These are phyloP conservation scores for Hemileccinum rubropunctum DNA, from an alignment of 768 basidiomycete genomes.

Conservation along the genomic window DNA sequence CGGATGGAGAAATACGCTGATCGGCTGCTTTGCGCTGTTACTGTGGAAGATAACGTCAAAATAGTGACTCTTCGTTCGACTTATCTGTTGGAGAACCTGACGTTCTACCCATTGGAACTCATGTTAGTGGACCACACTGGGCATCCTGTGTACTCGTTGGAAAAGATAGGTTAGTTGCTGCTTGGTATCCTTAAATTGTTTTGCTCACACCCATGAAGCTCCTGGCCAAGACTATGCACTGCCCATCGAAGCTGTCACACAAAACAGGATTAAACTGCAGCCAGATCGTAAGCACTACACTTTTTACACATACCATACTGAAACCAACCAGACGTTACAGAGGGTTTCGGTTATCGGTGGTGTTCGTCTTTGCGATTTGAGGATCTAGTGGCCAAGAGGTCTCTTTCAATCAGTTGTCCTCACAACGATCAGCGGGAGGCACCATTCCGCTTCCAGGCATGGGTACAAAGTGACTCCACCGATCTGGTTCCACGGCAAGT, in stretches of 20 bases:
- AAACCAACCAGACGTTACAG: constrained; percentile 38
- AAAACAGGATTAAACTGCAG: constrained; percentile 78
- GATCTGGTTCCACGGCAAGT: constrained; percentile 56
- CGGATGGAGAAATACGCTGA: constrained; percentile 68
- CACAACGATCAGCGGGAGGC: constrained; percentile 79
- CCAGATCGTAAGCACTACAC: constrained; percentile 74
- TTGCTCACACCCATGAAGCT: constrained; percentile 66
- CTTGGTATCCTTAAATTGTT: not conserved
- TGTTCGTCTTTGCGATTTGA: constrained; percentile 86
- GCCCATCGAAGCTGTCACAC: constrained; percentile 86
- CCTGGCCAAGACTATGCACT: constrained; percentile 88
- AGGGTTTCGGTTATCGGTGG: constrained; percentile 97
- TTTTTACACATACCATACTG: not conserved
- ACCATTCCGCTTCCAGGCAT: constrained; percentile 92
- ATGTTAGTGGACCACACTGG: constrained; percentile 85
- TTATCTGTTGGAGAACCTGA: constrained; percentile 87
- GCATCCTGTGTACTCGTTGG: constrained; percentile 73
- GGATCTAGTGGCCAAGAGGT: constrained; percentile 68
- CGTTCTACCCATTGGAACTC: constrained; percentile 88
- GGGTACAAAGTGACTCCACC: constrained; percentile 70
- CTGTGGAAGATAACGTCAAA: constrained; percentile 90
- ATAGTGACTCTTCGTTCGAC: constrained; percentile 91
- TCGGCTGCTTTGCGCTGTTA: constrained; percentile 86
- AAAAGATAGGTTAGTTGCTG: constrained; percentile 68
- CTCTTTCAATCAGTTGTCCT: constrained; percentile 80